Conservation (phyloP, 129 eudicot species). For the Scalesia atractyloides region DNA sequence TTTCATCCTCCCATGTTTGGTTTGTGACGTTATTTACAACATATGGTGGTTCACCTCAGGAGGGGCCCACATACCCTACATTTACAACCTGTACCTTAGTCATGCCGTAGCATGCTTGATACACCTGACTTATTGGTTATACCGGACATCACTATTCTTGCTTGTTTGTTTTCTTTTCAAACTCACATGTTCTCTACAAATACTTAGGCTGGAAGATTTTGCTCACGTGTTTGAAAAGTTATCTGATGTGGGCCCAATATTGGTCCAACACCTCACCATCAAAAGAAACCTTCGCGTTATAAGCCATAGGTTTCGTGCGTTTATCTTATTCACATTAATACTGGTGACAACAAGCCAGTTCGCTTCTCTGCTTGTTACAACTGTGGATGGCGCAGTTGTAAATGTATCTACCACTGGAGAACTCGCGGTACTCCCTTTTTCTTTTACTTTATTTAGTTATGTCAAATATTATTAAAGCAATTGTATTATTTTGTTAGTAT, state of each 20-base stretch:
- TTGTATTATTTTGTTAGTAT: neutral
- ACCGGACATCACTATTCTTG: conserved; percentile 64
- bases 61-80: conserved; percentile 56
- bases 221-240: conserved; percentile 65
- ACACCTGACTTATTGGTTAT: conserved; percentile 62
- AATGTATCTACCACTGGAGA: conserved; percentile 69
- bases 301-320: conserved; percentile 81
- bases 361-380: conserved; percentile 64
- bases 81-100: conserved; percentile 51
- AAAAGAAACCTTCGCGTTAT: conserved; percentile 64
- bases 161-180: conserved; percentile 75
- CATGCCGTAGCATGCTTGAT: conserved; percentile 45
- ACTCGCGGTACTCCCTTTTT: conserved; percentile 55
- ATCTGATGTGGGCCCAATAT: conserved; percentile 58
- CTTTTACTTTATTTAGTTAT: neutral
- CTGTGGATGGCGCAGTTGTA: conserved; percentile 44
- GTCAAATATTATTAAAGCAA: neutral
- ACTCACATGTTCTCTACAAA: conserved; percentile 68
- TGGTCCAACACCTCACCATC: conserved; percentile 67
- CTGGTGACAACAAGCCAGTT: conserved; percentile 74
- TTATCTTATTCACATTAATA: conserved; percentile 54
- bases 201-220: conserved; percentile 76
- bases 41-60: conserved; percentile 83
- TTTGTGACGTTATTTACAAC: conserved; percentile 54
- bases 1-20: conserved; percentile 66